Evolutionary conservation across 805 yeast species (phyloP).

Genomic region (Yarrowia hollandica): DNA sequence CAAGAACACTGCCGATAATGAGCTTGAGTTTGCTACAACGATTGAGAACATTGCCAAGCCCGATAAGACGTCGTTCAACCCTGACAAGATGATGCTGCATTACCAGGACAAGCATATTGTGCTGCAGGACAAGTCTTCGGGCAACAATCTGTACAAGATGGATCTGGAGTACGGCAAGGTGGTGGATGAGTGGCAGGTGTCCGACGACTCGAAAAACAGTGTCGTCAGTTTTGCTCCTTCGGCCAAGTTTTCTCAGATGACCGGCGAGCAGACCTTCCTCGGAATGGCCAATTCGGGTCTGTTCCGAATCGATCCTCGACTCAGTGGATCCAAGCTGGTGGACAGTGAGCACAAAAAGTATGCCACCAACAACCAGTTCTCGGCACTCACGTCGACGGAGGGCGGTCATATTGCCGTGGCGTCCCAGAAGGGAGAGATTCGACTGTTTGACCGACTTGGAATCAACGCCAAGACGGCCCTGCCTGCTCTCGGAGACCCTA

Average conservation of each 20-base stretch:
- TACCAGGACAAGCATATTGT: constrained; percentile 69
- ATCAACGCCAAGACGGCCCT: constrained; percentile 72
- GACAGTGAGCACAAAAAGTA: constrained; percentile 56
- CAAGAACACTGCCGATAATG: constrained; percentile 53
- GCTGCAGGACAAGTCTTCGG: constrained; percentile 54
- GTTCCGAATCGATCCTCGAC: constrained; percentile 80
- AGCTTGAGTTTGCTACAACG: constrained; percentile 64
- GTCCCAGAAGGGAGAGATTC: constrained; percentile 69
- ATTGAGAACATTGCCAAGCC: constrained; percentile 59
- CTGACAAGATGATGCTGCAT: constrained; percentile 72
- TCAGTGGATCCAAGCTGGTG: constrained; percentile 59
- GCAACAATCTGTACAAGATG: constrained; percentile 60
- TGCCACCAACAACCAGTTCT: constrained; percentile 56
- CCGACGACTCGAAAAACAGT: constrained; percentile 43
- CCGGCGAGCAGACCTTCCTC: constrained; percentile 69
- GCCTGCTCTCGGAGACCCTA: constrained; percentile 80
- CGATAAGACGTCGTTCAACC: constrained; percentile 53
- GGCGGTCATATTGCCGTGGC: constrained; percentile 76
- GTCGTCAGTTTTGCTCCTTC: constrained; percentile 66
- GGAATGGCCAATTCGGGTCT: constrained; percentile 67
- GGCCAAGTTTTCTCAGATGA: constrained; percentile 70
- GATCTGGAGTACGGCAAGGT: constrained; percentile 77
- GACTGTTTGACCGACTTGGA: constrained; percentile 72
- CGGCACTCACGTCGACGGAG: constrained; percentile 67
- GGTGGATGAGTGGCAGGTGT: constrained; percentile 80